phyloP scores from a whole-genome alignment of 495 filamentous ascomycete species.

The Xylaria acuta region DNA sequence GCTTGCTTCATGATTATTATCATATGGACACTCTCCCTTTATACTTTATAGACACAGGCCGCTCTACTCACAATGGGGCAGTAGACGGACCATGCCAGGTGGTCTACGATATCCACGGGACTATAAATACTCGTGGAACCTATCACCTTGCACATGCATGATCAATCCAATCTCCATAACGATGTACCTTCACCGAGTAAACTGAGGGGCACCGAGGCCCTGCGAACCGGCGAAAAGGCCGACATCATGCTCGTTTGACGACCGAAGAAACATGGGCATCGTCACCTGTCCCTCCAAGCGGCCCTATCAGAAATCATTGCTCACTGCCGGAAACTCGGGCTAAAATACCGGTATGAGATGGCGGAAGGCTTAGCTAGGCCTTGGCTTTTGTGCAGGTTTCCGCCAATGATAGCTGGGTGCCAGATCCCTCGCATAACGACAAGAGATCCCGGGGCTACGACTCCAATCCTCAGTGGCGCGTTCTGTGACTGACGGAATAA shows the following conservation, averaged over 20 bases:
- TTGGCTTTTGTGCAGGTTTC: background rate
- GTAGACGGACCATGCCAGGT: background rate
- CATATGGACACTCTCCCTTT: conserved; percentile 18
- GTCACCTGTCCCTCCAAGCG: conserved; percentile 28
- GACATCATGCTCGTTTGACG: background rate
- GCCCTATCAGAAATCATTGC: conserved; percentile 14
- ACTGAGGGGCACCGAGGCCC: background rate
- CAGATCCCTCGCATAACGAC: background rate
- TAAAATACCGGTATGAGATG: background rate
- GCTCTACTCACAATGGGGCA: background rate
- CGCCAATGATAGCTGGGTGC: background rate
- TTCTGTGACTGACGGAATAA: conserved; percentile 14
- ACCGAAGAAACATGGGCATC: background rate
- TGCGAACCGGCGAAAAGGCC: background rate
- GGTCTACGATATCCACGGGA: background rate
- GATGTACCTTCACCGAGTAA: background rate
- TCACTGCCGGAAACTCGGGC: background rate
- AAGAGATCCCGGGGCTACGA: background rate
- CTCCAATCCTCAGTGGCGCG: background rate
- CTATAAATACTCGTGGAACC: conserved; percentile 11
- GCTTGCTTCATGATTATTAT: conserved; percentile 34
- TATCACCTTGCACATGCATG: background rate
- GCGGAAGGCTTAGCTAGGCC: conserved; percentile 5
- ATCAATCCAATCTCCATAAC: background rate
- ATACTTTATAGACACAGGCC: background rate